Conservation (phyloP, 305 asterid genomes). For the Fraxinus platypoda region DNA sequence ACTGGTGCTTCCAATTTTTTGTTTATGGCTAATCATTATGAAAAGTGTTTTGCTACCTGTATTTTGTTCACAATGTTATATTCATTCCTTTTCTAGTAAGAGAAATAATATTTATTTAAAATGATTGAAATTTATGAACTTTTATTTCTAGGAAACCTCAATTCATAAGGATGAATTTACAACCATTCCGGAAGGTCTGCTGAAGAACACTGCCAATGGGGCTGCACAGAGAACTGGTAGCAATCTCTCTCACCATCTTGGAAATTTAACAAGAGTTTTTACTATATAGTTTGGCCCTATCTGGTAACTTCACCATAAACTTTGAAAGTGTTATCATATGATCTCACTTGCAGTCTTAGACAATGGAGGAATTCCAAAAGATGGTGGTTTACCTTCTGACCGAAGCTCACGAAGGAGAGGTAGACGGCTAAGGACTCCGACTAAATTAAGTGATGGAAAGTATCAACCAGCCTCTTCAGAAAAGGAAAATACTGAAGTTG, state of each 20-base stretch:
- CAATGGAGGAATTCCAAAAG: conserved; percentile 47
- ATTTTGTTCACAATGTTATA: not conserved
- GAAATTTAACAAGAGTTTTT: conserved; percentile 7
- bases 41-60: conserved; percentile 7
- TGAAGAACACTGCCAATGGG: conserved; percentile 37
- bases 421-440: conserved; percentile 53
- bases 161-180: conserved; percentile 39
- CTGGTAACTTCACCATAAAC: not conserved
- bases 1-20: not conserved
- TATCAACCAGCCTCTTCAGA: conserved; percentile 38
- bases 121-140: conserved; percentile 19
- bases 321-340: conserved; percentile 19
- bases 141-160: conserved; percentile 36
- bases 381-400: conserved; percentile 45
- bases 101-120: conserved; percentile 5
- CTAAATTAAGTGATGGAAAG: conserved; percentile 48
- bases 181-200: conserved; percentile 30
- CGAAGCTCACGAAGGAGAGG: conserved; percentile 71
- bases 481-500: conserved; percentile 54
- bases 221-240: conserved; percentile 46
- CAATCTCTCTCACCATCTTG: conserved; percentile 14
- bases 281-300: conserved; percentile 11
- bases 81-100: conserved; percentile 3
- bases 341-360: conserved; percentile 38
- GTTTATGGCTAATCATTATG: conserved; percentile 7